Percentiles rank a stretch among this genome's conserved stretches.
phyloP scores from a whole-genome alignment of 495 filamentous ascomycete species.

The Aspergillus nidulans region DNA sequence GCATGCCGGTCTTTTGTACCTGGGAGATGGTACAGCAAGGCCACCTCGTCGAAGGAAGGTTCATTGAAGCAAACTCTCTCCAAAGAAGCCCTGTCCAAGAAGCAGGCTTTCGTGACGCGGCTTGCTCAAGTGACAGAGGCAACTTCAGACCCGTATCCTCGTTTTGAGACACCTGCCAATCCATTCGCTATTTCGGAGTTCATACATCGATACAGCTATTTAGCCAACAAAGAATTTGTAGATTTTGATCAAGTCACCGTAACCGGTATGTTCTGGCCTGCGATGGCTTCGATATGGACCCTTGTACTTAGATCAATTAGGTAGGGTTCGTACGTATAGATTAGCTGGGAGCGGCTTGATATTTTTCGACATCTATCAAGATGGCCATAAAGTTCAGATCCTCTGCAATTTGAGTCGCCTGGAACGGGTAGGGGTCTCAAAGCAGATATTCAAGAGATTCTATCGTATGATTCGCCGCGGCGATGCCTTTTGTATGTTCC shows the following conservation, averaged over 20 bases:
- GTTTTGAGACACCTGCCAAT: constrained; percentile 29
- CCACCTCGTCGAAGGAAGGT: constrained; percentile 27
- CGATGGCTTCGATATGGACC: constrained; percentile 18
- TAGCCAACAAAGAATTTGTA: constrained; percentile 45
- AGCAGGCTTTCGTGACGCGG: constrained; percentile 42
- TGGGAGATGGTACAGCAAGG: constrained; percentile 22
- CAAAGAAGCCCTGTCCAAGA: not conserved
- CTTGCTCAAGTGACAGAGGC: constrained; percentile 45
- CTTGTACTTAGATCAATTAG: constrained; percentile 53
- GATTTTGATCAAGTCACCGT: constrained; percentile 35
- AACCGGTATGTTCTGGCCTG: constrained; percentile 40
- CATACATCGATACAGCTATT: constrained; percentile 30
- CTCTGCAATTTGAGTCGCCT: constrained; percentile 64
- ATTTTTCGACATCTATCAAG: constrained; percentile 75
- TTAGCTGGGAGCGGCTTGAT: constrained; percentile 65
- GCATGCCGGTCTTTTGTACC: not conserved
- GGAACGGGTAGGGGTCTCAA: constrained; percentile 20
- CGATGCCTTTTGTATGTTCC: constrained; percentile 69
- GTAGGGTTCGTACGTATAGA: constrained; percentile 60
- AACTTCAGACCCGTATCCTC: constrained; percentile 49
- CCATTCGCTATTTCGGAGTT: constrained; percentile 38
- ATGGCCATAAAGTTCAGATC: constrained; percentile 65
- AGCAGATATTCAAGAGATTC: constrained; percentile 53
- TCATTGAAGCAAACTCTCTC: not conserved
- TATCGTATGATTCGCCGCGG: constrained; percentile 60